phyloP scores from a whole-genome alignment of 1,284 basidiomycete species.

The Apiotrichum siamense region DNA sequence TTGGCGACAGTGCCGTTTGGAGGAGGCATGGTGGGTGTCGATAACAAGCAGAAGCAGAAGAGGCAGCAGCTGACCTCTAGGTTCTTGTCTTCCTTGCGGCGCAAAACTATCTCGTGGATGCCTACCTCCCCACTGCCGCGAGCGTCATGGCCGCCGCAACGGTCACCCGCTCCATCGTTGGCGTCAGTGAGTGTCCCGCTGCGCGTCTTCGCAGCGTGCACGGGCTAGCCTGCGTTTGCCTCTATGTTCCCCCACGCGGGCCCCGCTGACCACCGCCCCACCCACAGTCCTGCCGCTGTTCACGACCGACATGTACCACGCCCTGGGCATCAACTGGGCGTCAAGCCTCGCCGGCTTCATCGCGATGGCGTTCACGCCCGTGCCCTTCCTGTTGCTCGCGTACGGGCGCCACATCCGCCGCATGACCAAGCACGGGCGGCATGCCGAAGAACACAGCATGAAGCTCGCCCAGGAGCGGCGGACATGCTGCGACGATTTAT shows the following conservation, averaged over 20 bases:
- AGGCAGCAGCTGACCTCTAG: no score
- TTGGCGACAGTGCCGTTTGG: slow-evolving; percentile 59
- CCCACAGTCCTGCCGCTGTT: slow-evolving; percentile 53
- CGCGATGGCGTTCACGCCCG: slow-evolving; percentile 17
- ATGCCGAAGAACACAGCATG: slow-evolving; percentile 12
- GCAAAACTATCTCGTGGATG: slow-evolving; percentile 57
- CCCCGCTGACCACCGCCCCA: no score
- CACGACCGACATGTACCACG: slow-evolving; percentile 53
- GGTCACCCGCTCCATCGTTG: slow-evolving; percentile 59
- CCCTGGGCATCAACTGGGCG: slow-evolving; percentile 58
- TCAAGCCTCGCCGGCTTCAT: slow-evolving; percentile 28
- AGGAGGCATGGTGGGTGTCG: slow-evolving; percentile 23
- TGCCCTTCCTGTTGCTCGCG: slow-evolving; percentile 18
- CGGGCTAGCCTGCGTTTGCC: no score
- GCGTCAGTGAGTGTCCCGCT: slow-evolving; percentile 51
- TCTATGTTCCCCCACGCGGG: no score
- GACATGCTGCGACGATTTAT: not conserved
- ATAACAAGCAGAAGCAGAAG: no score
- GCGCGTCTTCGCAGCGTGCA: slow-evolving; percentile 58
- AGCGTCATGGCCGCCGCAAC: slow-evolving; percentile 62
- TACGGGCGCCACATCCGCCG: slow-evolving; percentile 24
- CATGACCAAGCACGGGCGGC: slow-evolving; percentile 21
- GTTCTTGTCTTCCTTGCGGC: slow-evolving; percentile 27
- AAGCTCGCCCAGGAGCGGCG: not conserved
- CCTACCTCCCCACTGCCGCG: slow-evolving; percentile 51